Base-by-base conservation (phyloP, 1,284 basidiomycete species). In the Sporisorium scitamineum region DNA sequence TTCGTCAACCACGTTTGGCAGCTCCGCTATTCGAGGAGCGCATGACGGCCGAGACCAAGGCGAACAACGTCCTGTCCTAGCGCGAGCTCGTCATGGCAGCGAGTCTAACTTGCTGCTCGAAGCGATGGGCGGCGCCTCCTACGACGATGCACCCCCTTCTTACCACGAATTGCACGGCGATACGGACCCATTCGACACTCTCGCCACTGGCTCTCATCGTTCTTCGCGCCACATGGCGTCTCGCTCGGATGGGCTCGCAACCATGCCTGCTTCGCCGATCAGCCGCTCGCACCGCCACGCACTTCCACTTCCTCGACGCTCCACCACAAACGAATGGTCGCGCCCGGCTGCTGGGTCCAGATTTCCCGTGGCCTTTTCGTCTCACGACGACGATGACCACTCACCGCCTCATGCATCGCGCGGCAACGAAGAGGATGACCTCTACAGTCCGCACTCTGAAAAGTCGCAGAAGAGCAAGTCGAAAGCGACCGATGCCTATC, bases 121-220 rank as follows among this genome's bases (percentile, higher is more conserved):
- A 14, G 34, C 54, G 18, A 45, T 39, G 32, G 53, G 52, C n/a
- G n/a, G n/a, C 8, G 44, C 45, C 5, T 48, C 55, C 13, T 41
- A 70, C 45, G 48, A 65, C 26, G 69, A 65, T 37, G 61, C 58
- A 18, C 70, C 70, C 11, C 70, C 70, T 3, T 67, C 64, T 1
- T 72, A 72, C 32, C 53, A 72, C 34, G 70, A 72, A 42, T 42
- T 72, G 45, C 70, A 72, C 37, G 60, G 56, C 26, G 63, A 67
- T 34, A 26, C 24, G 3, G 61, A 67, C 39, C 56, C 70, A 10
- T 72, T 67, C 53, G 56, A 61, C 26, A 51, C 42, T 24, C 48
- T 55, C 6, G 14, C 59, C 22, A 5, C 29, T 16, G 34, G 32
- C 18, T 44, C 58, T 1, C 18, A 31, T n/a, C 41, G 32, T n/a